Base-by-base conservation (phyloP, 805 yeast species). In the Komagataella mondaviorum region DNA sequence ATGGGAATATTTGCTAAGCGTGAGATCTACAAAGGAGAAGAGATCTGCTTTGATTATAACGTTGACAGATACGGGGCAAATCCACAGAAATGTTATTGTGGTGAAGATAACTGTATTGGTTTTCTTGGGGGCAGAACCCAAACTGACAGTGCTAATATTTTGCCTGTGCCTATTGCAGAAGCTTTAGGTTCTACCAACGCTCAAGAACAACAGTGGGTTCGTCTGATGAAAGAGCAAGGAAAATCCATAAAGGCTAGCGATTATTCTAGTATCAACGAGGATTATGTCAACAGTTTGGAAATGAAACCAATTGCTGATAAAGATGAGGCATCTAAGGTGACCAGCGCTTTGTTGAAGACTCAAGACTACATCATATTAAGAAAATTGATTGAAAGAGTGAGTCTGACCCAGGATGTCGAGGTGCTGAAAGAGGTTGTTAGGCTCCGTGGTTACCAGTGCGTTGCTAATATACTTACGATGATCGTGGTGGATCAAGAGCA, bases 111-210 rank as follows among this genome's bases (percentile, higher is more conserved):
- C 66, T 91, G 99, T 75, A 75, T 88, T 46, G 96, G 97, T 39
- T 83, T 85, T 57, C 79, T 91, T 71, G 99, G 98, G 56, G 99
- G 99, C 49, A 90, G 89, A 66, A 91, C 96, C 2, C 99, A 93
- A 69, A 89, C 98, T 1, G 96, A 89, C 58, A 86, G 91, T 36
- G 91, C 91, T 1, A 75, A 87, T 45, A 69, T 88, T 52, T 72
- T 91, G 49, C 96, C 98, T 2, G 91, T 87, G 55, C 77, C 81
- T 22, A 75, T 85, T 43, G 80, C 93, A 7, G 95, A 86, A 55
- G 97, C 96, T 0, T 72, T 93, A 48, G 96, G 96, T 17, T 83
- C 90, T 7, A 71, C 77, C 12, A 69, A 77, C 1, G 73, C 74
- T 23, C 80, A 80, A 55, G 96, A 88, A 62, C 83, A 81, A 59